Conservation (phyloP, 140 eudicot species). For the Oenanthe javanica region DNA sequence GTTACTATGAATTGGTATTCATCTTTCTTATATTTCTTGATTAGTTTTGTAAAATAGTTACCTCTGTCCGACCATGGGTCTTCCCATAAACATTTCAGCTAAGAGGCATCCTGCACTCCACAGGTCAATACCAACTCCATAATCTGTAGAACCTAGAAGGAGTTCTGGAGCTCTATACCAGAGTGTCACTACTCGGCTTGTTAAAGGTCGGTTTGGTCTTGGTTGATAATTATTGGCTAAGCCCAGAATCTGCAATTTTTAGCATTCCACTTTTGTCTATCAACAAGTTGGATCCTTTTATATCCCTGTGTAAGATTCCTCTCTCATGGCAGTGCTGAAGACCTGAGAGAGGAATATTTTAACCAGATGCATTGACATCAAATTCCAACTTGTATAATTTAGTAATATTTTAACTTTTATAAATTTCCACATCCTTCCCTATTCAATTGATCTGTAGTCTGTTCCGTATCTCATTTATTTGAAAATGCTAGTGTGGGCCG, state of each 20-base stretch:
- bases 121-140: constrained; percentile 82
- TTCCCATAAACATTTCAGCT: constrained; percentile 76
- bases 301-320: constrained; percentile 80
- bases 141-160: constrained; percentile 69
- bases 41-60: constrained; percentile 14
- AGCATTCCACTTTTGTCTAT: constrained; percentile 63
- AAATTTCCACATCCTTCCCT: neutral
- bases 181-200: constrained; percentile 78
- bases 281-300: constrained; percentile 71
- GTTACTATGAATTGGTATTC: neutral
- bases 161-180: constrained; percentile 91
- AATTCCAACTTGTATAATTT: neutral
- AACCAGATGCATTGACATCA: neutral
- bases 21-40: neutral
- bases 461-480: too few species aligned
- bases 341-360: constrained; percentile 49
- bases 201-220: constrained; percentile 40
- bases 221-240: constrained; percentile 57
- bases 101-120: constrained; percentile 90
- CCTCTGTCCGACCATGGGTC: constrained; percentile 81
- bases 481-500: too few species aligned
- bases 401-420: neutral
- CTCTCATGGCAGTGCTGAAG: constrained; percentile 75
- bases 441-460: neutral
- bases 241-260: constrained; percentile 82